These are phyloP conservation scores for Hippophae gyantsensis DNA, from an alignment of 306 rosid species.

Conservation along the genomic window DNA sequence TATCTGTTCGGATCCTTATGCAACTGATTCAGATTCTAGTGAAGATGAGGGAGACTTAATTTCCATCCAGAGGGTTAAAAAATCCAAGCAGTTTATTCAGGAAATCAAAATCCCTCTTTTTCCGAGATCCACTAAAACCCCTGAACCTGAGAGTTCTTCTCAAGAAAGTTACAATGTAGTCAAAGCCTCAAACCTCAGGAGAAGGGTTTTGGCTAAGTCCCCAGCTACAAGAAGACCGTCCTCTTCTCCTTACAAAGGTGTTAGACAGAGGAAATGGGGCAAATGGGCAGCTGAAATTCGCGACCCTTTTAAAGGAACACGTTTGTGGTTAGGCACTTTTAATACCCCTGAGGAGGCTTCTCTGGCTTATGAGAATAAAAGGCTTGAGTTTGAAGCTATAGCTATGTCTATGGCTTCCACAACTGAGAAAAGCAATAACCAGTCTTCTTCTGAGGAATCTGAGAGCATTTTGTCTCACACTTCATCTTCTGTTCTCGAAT, in stretches of 20 bases:
- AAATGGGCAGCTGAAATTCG: constrained; percentile 98
- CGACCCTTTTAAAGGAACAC: constrained; percentile 42
- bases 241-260: constrained; percentile 49
- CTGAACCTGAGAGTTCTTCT: constrained; percentile 30
- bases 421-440: constrained; percentile 15
- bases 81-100: constrained; percentile 19
- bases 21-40: constrained; percentile 66
- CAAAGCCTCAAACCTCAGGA: constrained; percentile 9
- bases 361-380: constrained; percentile 45
- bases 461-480: constrained; percentile 28
- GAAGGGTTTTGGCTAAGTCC: constrained; percentile 11
- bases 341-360: constrained; percentile 72
- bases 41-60: constrained; percentile 43
- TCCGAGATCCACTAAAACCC: background rate
- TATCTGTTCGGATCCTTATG: constrained; percentile 52
- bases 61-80: background rate
- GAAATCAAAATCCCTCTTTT: constrained; percentile 34
- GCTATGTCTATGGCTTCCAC: constrained; percentile 15
- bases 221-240: constrained; percentile 14
- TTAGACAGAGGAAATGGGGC: constrained; percentile 73
- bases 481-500: constrained; percentile 54
- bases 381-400: constrained; percentile 34
- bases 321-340: constrained; percentile 80
- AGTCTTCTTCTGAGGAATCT: too few species aligned
- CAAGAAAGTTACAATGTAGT: constrained; percentile 26